Conservation (phyloP, 768 basidiomycete genomes). For the Tulasnella sp. region DNA sequence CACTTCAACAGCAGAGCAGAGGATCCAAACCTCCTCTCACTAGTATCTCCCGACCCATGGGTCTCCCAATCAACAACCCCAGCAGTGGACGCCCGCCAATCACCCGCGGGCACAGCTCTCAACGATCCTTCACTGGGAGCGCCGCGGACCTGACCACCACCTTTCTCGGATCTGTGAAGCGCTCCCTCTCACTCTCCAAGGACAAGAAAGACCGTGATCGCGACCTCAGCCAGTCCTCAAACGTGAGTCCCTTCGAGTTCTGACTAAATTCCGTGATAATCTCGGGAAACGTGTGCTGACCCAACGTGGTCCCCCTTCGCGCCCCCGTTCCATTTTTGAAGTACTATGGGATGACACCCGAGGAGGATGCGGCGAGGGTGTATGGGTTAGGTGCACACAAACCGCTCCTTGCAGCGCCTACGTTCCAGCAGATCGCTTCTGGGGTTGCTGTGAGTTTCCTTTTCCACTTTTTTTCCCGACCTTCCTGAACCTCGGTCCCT, state of each 20-base stretch:
- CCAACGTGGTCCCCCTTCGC: background rate
- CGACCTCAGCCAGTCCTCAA: background rate
- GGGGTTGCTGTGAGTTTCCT: constrained; percentile 8
- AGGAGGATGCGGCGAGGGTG: constrained; percentile 9
- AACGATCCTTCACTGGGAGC: background rate
- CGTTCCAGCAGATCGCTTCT: constrained; percentile 10
- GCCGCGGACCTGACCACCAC: background rate
- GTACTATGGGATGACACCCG: constrained; percentile 6
- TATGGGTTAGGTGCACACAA: background rate
- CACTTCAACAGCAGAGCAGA: background rate
- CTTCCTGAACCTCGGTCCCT: background rate
- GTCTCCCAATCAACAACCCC: background rate
- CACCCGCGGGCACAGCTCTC: background rate
- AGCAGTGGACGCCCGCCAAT: background rate
- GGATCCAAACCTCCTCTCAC: background rate
- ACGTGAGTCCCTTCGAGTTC: background rate
- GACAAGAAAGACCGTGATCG: background rate
- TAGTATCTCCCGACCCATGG: background rate
- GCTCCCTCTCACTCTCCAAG: constrained; percentile 1
- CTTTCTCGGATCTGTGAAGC: constrained; percentile 2
- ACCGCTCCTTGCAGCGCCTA: constrained; percentile 7
- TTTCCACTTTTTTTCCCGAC: background rate
- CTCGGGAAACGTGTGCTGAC: background rate
- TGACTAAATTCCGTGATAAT: background rate
- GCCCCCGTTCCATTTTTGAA: background rate